These are phyloP conservation scores for Lasiodiplodia theobromae DNA, from an alignment of 2,329 filamentous ascomycete genomes.

Conservation along the genomic window DNA sequence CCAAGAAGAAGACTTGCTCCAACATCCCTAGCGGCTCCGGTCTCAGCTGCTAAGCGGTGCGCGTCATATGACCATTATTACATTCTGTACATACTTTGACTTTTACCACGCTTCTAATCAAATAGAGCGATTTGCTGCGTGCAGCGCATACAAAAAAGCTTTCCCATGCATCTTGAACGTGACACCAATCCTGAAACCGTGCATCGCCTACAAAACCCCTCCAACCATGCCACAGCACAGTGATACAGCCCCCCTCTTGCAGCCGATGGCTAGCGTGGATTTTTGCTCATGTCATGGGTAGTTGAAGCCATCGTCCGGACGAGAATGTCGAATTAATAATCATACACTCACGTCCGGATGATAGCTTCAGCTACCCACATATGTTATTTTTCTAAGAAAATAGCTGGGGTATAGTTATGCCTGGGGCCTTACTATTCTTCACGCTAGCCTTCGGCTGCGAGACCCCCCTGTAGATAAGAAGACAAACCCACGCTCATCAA, in stretches of 20 bases:
- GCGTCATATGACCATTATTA: not conserved
- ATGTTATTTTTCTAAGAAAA: too few species aligned
- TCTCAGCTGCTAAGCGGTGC: slow-evolving; percentile 41
- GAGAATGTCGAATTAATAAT: too few species aligned
- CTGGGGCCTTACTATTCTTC: too few species aligned
- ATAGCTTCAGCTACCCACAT: too few species aligned
- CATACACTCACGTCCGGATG: too few species aligned
- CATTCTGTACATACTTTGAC: slow-evolving; percentile 21
- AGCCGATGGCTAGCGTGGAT: too few species aligned
- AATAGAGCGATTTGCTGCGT: slow-evolving; percentile 18
- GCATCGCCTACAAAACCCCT: too few species aligned
- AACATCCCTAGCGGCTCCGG: slow-evolving; percentile 45
- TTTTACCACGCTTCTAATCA: slow-evolving; percentile 19
- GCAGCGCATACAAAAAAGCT: not conserved
- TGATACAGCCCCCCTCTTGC: not conserved
- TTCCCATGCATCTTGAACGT: not conserved
- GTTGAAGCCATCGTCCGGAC: too few species aligned
- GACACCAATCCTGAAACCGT: too few species aligned
- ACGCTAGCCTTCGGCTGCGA: too few species aligned
- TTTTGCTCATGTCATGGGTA: too few species aligned
- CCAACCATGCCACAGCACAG: not conserved
- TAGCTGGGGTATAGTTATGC: too few species aligned
- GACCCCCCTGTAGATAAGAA: not conserved
- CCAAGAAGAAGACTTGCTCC: slow-evolving; percentile 43
- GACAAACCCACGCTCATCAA: not conserved